Base-by-base conservation (phyloP, 495 filamentous ascomycete species). In the Penicillium parvum region DNA sequence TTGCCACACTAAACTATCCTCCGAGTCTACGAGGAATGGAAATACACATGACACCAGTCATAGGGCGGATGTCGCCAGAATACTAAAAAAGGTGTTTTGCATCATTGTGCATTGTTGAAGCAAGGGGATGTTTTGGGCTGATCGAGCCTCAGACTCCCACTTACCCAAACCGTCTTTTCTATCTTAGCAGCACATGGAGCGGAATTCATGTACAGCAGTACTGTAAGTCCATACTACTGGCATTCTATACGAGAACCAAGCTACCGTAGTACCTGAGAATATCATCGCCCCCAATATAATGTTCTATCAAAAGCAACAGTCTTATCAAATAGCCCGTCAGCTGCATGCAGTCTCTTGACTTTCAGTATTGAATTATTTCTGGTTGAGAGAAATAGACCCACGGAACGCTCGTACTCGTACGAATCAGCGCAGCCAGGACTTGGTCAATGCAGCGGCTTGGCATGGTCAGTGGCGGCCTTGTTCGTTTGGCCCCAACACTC, bases 391-490 rank as follows among this genome's bases (percentile, higher is more conserved):
- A 30, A 15, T 1, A 15, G 26, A 16, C 25, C 40, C 35, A 40
- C 28, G 10, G 25, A 11, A 36, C n/a, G n/a, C 18, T 38, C 49
- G 39, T 45, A 52, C 34, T 47, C 43, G 44, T 48, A 43, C 28
- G 11, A 22, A 34, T 32, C 30, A 28, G 12, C 42, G 21, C 18
- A 33, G 36, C 21, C 26, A 53, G 42, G 42, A 29, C 52, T 55
- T 51, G 52, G 38, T 40, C 16, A 15, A 14, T 21, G 18, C 48
- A 47, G 43, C 19, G 53, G 17, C 54, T 57, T 57, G 54, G 54
- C 52, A 14, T 21, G 28, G 8, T 15, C 12, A 15, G 28, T 30
- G 28, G 27, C 27, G 27, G 11, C 6, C 17, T 17, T 9, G 10
- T 23, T 22, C n/a, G 9, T 20, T 36, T 20, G 33, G 6, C 1